phyloP scores from a whole-genome alignment of 805 yeast species.

The Sugiyamaella chiloensis region DNA sequence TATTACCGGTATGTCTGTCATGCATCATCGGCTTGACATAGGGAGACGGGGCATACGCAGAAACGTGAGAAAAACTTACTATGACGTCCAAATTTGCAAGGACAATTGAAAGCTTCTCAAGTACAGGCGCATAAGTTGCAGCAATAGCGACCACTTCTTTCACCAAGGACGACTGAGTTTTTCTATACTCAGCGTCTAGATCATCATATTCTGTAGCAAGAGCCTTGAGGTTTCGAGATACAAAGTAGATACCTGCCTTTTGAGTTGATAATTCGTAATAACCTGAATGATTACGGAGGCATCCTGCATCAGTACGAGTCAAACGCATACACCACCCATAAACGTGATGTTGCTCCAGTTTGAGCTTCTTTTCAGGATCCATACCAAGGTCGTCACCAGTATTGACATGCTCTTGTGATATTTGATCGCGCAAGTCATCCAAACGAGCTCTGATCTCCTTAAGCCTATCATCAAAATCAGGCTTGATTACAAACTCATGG shows the following conservation, averaged over 20 bases:
- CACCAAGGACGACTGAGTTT: slow-evolving; percentile 73
- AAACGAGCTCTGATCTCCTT: slow-evolving; percentile 56
- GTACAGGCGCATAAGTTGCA: slow-evolving; percentile 73
- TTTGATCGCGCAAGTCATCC: slow-evolving; percentile 51
- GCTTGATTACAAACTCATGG: slow-evolving; percentile 79
- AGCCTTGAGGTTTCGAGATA: slow-evolving; percentile 62
- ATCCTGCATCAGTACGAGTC: slow-evolving; percentile 82
- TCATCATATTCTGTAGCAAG: slow-evolving; percentile 57
- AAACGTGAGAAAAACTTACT: slow-evolving; percentile 77
- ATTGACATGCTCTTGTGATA: slow-evolving; percentile 56
- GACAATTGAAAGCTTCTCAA: slow-evolving; percentile 61
- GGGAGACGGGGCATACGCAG: slow-evolving; percentile 78
- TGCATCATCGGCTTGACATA: slow-evolving; percentile 73
- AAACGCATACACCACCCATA: slow-evolving; percentile 96
- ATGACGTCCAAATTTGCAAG: slow-evolving; percentile 81
- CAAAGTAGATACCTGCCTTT: slow-evolving; percentile 92
- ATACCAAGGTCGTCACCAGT: slow-evolving; percentile 73
- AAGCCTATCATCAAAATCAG: slow-evolving; percentile 83
- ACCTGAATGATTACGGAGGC: slow-evolving; percentile 57
- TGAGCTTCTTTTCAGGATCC: slow-evolving; percentile 84
- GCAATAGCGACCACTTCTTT: slow-evolving; percentile 80
- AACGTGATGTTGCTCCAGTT: slow-evolving; percentile 78
- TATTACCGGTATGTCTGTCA: slow-evolving; percentile 42
- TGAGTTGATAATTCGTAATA: slow-evolving; percentile 84
- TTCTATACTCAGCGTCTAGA: slow-evolving; percentile 63